Evolutionary conservation across 352 stramenopile species (phyloP).

Genomic region (Thalassiosira delicatula): DNA sequence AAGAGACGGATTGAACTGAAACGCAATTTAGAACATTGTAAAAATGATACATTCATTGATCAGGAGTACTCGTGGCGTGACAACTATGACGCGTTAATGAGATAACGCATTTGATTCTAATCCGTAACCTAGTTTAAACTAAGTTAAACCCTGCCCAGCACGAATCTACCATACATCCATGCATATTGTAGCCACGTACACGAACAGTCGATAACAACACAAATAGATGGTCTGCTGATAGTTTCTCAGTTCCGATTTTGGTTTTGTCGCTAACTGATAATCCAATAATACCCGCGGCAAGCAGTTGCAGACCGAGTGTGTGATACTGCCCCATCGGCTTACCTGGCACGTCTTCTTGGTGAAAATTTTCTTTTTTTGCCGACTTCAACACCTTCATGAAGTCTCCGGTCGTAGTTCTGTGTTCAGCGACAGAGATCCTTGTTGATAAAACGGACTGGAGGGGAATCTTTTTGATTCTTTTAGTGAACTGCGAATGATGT

Average conservation of each 20-base stretch:
- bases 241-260: not conserved
- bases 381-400: not conserved
- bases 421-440: not conserved
- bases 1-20: not conserved
- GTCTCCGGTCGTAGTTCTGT: not conserved
- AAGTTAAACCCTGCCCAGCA: no score
- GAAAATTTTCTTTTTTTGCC: conserved; percentile 11
- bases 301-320: conserved; percentile 3
- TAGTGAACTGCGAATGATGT: not conserved
- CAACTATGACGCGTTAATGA: not conserved
- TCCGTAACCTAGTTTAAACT: no score
- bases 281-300: conserved; percentile 2
- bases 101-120: no score
- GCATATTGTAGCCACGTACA: no score
- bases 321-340: conserved; percentile 5
- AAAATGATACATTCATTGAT: not conserved
- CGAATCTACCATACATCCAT: no score
- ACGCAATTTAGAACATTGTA: not conserved
- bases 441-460: not conserved
- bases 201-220: not conserved
- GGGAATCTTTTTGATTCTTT: not conserved
- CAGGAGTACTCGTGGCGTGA: not conserved
- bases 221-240: not conserved
- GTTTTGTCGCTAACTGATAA: conserved; percentile 2
- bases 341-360: not conserved